Percentiles rank a stretch among this genome's conserved stretches.
Conservation (phyloP, 2,329 filamentous ascomycete species). For the Xylariaceae sp. region DNA sequence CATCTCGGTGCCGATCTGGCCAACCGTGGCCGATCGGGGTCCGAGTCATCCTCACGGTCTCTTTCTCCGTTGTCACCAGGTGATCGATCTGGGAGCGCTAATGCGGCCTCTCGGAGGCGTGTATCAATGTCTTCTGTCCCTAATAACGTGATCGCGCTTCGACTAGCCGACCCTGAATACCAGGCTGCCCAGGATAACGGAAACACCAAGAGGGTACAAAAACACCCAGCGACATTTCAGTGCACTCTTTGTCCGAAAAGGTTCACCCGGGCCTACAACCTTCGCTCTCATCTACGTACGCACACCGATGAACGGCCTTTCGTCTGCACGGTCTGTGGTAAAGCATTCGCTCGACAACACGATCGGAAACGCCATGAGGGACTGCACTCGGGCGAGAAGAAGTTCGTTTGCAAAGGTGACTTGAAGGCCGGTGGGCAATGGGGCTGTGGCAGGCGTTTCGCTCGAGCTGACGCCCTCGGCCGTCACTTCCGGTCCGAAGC, state of each 20-base stretch:
- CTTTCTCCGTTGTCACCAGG: slow-evolving; percentile 67
- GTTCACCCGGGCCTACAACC: slow-evolving; percentile 95
- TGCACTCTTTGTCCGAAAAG: slow-evolving; percentile 92
- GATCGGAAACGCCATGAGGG: slow-evolving; percentile 97
- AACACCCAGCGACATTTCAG: slow-evolving; percentile 97
- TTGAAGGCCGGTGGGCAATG: slow-evolving; percentile 83
- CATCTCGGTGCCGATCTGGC: slow-evolving; percentile 53
- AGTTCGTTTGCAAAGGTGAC: slow-evolving; percentile 94
- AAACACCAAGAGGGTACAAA: slow-evolving; percentile 83
- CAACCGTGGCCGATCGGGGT: slow-evolving; percentile 50
- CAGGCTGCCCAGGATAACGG: slow-evolving; percentile 68
- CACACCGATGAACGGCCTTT: slow-evolving; percentile 98
- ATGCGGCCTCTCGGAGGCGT: slow-evolving; percentile 55
- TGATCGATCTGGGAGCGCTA: slow-evolving; percentile 57
- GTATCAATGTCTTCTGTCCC: slow-evolving; percentile 69
- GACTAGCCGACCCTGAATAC: slow-evolving; percentile 86
- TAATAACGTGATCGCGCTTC: slow-evolving; percentile 77
- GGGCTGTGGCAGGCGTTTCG: slow-evolving; percentile 93
- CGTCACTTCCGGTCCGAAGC: slow-evolving; percentile 96
- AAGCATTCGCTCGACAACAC: slow-evolving; percentile 96
- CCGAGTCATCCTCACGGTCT: slow-evolving; percentile 47
- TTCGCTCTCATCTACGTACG: slow-evolving; percentile 92
- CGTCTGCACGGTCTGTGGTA: slow-evolving; percentile 94
- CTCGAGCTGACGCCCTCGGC: slow-evolving; percentile 91
- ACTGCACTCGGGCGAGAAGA: slow-evolving; percentile 96